A percentile compares a stretch with the other conserved stretches of the same genome.
Evolutionary conservation across 345 rosid species (phyloP).

Genomic region (Raphanus raphanistrum): DNA sequence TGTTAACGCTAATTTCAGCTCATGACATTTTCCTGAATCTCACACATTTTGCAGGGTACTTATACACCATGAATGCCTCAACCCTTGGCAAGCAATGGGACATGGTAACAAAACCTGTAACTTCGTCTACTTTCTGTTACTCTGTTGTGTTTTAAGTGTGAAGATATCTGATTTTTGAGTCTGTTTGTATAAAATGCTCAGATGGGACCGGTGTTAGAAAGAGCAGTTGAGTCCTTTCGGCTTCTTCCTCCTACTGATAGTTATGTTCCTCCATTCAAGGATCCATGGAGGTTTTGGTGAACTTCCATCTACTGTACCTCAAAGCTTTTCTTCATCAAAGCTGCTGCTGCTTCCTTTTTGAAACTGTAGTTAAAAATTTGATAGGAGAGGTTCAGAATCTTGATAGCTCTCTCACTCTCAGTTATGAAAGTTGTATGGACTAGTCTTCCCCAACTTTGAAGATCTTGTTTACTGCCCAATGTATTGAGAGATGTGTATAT

Average conservation of each 20-base stretch:
- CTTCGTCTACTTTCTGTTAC: constrained; percentile 5
- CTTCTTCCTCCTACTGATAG: constrained; percentile 73
- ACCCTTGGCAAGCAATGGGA: constrained; percentile 86
- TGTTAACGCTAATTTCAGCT: neutral
- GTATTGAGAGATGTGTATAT: neutral
- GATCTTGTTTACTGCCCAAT: neutral
- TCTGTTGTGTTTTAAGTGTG: constrained; percentile 13
- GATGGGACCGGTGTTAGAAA: constrained; percentile 86
- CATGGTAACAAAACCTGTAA: constrained; percentile 50
- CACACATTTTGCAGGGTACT: constrained; percentile 62
- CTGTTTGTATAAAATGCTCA: constrained; percentile 37
- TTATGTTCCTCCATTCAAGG: constrained; percentile 93
- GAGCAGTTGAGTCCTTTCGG: constrained; percentile 67
- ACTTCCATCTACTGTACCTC: constrained; percentile 5
- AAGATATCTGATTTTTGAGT: constrained; percentile 14
- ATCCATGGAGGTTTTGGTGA: constrained; percentile 99
- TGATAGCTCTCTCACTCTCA: neutral
- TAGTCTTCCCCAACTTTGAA: neutral
- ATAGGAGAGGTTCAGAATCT: constrained; percentile 9
- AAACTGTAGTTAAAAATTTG: constrained; percentile 8
- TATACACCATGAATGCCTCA: constrained; percentile 86
- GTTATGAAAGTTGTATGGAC: neutral
- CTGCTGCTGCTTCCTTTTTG: neutral
- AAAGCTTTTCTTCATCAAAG: neutral
- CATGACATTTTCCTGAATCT: neutral